These are phyloP conservation scores for Aspergillus aculeatus DNA, from an alignment of 2,329 filamentous ascomycete species.

Conservation along the genomic window DNA sequence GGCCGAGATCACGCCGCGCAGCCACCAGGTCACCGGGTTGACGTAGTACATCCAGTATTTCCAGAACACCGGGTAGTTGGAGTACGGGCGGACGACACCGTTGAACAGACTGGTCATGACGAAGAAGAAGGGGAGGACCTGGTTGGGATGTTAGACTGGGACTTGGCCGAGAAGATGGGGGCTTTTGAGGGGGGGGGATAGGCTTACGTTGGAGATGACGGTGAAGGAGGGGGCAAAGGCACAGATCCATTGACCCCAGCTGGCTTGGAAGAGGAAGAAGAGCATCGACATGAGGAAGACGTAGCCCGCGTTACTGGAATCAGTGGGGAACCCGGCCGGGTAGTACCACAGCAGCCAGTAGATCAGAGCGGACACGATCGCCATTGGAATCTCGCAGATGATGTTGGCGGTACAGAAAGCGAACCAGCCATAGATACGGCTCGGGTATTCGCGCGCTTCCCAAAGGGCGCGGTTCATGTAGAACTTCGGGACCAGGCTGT, in stretches of 20 bases:
- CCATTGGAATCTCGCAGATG: constrained; percentile 69
- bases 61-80: constrained; percentile 67
- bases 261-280: constrained; percentile 72
- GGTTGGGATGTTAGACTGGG: background rate
- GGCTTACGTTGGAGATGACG: constrained; percentile 64
- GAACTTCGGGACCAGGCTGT: constrained; percentile 74
- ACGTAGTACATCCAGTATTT: constrained; percentile 68
- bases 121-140: constrained; percentile 75
- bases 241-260: constrained; percentile 81
- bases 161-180: background rate
- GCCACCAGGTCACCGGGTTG: constrained; percentile 70
- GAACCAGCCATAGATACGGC: constrained; percentile 73
- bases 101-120: constrained; percentile 75
- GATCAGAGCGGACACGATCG: constrained; percentile 62
- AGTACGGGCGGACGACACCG: constrained; percentile 70
- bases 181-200: background rate
- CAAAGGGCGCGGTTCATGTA: constrained; percentile 70
- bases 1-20: constrained; percentile 66
- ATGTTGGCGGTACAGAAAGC: constrained; percentile 74
- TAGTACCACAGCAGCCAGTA: constrained; percentile 80
- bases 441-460: constrained; percentile 71
- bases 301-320: constrained; percentile 67
- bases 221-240: constrained; percentile 78
- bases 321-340: constrained; percentile 66
- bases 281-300: constrained; percentile 75